These are phyloP conservation scores for Oryza officinalis DNA, from an alignment of 176 grass and related monocot species.

Conservation along the genomic window DNA sequence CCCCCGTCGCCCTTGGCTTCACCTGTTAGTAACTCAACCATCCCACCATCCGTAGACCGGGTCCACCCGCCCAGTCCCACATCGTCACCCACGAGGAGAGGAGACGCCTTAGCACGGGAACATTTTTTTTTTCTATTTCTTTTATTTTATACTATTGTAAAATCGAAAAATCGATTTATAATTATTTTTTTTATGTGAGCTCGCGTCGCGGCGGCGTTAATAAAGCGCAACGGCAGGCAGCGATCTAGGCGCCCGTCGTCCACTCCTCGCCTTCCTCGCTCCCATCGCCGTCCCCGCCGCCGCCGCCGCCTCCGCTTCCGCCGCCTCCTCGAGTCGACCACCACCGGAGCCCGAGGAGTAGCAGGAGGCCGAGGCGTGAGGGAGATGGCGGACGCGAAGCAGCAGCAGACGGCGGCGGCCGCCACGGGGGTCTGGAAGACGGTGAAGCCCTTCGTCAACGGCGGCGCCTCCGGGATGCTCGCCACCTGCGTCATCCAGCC, in stretches of 20 bases:
- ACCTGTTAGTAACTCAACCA: background rate
- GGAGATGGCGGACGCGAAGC: conserved; percentile 69
- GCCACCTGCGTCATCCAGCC: conserved; percentile 87
- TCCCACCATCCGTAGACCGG: background rate
- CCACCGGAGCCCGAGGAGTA: background rate
- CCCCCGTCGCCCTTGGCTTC: background rate
- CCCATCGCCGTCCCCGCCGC: background rate
- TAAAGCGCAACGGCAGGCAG: conserved; percentile 41
- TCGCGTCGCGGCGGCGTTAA: conserved; percentile 17
- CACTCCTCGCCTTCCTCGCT: conserved; percentile 17
- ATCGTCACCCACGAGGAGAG: background rate
- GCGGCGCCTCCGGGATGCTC: conserved; percentile 72
- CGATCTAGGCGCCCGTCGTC: conserved; percentile 21
- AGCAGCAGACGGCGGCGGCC: conserved; percentile 33
- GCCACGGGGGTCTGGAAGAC: conserved; percentile 61
- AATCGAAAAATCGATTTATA: background rate
- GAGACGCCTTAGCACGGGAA: background rate
- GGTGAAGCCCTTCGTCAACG: conserved; percentile 74
- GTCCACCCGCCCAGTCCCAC: background rate
- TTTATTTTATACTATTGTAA: no score
- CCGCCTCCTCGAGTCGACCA: background rate
- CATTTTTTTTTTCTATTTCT: background rate
- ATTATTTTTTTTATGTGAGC: background rate
- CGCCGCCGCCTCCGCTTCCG: background rate
- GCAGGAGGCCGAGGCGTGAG: background rate